Evolutionary conservation across 2,329 filamentous ascomycete genomes (phyloP), one percentile per base, ranked within the genome.

Genomic region (Apiospora marii): DNA sequence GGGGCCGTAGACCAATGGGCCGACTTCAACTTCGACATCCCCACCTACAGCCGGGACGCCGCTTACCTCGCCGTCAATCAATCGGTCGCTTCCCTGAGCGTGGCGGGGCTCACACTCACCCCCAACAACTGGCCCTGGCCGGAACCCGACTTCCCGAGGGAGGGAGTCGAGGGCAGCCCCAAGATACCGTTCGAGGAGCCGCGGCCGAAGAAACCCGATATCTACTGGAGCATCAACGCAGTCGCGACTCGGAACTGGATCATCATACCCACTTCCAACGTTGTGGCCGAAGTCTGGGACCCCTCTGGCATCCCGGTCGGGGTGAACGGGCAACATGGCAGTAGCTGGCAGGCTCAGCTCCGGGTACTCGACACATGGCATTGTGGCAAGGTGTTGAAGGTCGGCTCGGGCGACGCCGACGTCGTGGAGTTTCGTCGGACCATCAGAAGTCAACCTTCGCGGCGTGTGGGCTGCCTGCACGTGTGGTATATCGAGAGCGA

Each of bases 21-120:
- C 43, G 67, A 68, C 4, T 68, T 68, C 67, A 22, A 16, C n/a
- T 68, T 68, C 41, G 3, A 34, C 6, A 30, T 48, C 67, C 67
- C 67, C 12, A 13, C 41, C 14, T 68, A 68, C n/a, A 30, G 41
- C 67, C 27, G 41, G 13, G 16, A n/a, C 7, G 58, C 34, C 30
- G 10, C 19, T 8, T 41, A 41, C 10, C 6, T 24, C 49, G 4
- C 24, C 3, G n/a, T 22, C 4, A 13, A 27, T 5, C 10, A 8
- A 4, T 16, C 16, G 16, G 16, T 22, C 30, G 4, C 8, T 27
- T 4, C 37, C 30, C 5, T 14, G 8, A 37, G 10, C 27, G 4
- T 22, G 27, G 30, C 16, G 19, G 30, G 13, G 12, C 41, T 46
- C 2, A 1, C 13, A 13, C 41, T 68, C 24, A 19, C 19, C 14